These are phyloP conservation scores for Clohesyomyces aquaticus DNA, from an alignment of 495 filamentous ascomycete genomes.

Conservation along the genomic window DNA sequence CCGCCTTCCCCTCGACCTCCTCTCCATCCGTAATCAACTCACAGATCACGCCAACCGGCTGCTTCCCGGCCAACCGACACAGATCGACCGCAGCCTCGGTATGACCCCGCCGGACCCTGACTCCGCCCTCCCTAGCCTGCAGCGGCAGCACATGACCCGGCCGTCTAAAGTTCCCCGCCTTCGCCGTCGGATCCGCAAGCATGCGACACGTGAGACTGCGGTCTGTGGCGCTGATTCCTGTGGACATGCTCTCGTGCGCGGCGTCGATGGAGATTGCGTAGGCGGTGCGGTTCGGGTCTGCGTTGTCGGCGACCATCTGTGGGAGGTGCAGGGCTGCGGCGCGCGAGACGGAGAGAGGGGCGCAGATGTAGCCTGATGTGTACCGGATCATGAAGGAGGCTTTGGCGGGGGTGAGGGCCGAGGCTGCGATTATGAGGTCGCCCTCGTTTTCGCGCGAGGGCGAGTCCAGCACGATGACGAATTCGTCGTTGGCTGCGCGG, in stretches of 20 bases:
- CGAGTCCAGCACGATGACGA: slow-evolving; percentile 93
- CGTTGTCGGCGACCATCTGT: slow-evolving; percentile 82
- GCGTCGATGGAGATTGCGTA: slow-evolving; percentile 90
- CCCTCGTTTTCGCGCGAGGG: slow-evolving; percentile 94
- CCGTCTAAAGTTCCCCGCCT: slow-evolving; percentile 66
- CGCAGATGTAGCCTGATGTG: slow-evolving; percentile 83
- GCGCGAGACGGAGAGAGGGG: slow-evolving; percentile 71
- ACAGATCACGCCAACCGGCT: slow-evolving; percentile 75
- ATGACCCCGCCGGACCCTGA: slow-evolving; percentile 77
- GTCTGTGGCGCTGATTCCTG: slow-evolving; percentile 88
- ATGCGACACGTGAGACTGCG: slow-evolving; percentile 77
- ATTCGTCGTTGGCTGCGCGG: slow-evolving; percentile 75
- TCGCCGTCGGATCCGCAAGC: slow-evolving; percentile 70
- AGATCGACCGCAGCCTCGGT: slow-evolving; percentile 77
- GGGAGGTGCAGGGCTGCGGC: slow-evolving; percentile 72
- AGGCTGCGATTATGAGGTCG: slow-evolving; percentile 92
- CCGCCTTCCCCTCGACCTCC: slow-evolving; percentile 56
- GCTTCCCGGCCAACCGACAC: slow-evolving; percentile 48
- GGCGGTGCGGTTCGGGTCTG: slow-evolving; percentile 86
- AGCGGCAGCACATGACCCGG: slow-evolving; percentile 93
- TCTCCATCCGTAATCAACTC: slow-evolving; percentile 56
- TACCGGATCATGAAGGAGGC: slow-evolving; percentile 95
- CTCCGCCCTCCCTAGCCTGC: slow-evolving; percentile 76
- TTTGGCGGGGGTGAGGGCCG: slow-evolving; percentile 81
- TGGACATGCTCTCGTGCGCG: slow-evolving; percentile 70